phyloP scores from a whole-genome alignment of 208 protist genomes.

The Acanthamoeba lugdunensis region DNA sequence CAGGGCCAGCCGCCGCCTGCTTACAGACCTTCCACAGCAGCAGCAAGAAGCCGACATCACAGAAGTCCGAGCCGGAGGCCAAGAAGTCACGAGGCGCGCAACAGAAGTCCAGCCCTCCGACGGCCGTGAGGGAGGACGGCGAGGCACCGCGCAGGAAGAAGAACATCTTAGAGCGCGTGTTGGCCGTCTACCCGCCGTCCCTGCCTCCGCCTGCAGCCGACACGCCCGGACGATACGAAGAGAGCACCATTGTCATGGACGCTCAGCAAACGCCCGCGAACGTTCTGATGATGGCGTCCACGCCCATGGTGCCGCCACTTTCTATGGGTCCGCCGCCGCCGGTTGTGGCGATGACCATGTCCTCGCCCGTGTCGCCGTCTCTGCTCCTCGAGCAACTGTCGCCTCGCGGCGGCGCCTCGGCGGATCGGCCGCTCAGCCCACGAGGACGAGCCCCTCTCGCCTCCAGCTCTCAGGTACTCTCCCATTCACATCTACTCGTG shows the following conservation, averaged over 20 bases:
- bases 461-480: neutral
- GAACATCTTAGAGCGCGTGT: neutral
- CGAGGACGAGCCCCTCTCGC: neutral
- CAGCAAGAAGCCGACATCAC: neutral
- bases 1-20: neutral
- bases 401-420: neutral
- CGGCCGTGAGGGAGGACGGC: neutral
- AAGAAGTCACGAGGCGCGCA: neutral
- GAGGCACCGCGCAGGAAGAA: neutral
- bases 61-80: neutral
- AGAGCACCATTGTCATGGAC: neutral
- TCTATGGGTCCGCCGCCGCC: neutral
- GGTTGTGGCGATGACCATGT: neutral
- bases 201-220: neutral
- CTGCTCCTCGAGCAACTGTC: constrained; percentile 7
- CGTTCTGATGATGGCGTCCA: neutral
- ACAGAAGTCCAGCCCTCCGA: neutral
- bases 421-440: constrained; percentile 21
- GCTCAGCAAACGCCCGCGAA: neutral
- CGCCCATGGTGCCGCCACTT: neutral
- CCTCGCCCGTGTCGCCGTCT: neutral
- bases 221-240: neutral
- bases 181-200: neutral
- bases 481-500: neutral
- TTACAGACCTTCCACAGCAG: neutral